These are phyloP conservation scores for Fusarium burgessii DNA, from an alignment of 2,329 filamentous ascomycete species.

Conservation along the genomic window DNA sequence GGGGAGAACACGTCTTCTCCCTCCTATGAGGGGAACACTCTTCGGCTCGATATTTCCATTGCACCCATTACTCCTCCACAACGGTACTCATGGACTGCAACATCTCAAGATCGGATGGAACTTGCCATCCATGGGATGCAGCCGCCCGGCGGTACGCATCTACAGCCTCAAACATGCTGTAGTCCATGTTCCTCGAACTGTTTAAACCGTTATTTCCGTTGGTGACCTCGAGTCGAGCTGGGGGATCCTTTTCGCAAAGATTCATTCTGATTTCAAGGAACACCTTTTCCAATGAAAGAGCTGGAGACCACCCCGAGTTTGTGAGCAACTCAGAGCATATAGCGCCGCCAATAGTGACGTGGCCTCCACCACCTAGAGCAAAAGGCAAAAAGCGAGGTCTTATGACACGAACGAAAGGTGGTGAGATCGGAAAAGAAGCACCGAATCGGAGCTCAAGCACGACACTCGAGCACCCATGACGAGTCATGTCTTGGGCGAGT, in stretches of 20 bases:
- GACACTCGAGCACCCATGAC: constrained; percentile 70
- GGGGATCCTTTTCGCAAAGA: constrained; percentile 76
- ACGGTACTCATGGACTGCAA: constrained; percentile 49
- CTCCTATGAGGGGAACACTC: background rate
- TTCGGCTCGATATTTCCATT: background rate
- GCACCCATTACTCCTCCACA: background rate
- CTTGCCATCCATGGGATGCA: constrained; percentile 75
- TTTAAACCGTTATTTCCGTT: background rate
- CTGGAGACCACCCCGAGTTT: constrained; percentile 83
- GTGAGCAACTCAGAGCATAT: constrained; percentile 88
- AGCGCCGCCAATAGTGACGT: constrained; percentile 86
- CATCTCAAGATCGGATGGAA: constrained; percentile 71
- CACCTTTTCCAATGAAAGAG: constrained; percentile 80
- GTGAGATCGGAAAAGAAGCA: constrained; percentile 78
- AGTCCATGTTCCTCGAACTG: constrained; percentile 59
- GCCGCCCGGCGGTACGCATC: constrained; percentile 78
- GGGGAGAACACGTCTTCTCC: background rate
- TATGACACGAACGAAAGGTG: constrained; percentile 87
- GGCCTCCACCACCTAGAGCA: constrained; percentile 79
- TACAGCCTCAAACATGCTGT: constrained; percentile 77
- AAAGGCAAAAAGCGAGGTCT: constrained; percentile 83
- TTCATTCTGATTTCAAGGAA: constrained; percentile 85
- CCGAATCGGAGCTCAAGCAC: constrained; percentile 87
- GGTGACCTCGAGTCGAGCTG: constrained; percentile 73
- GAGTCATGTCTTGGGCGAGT: constrained; percentile 80